A percentile compares a stretch with the other conserved stretches of the same genome.
phyloP scores from a whole-genome alignment of 345 rosid genomes.

The Lumnitzera littorea region DNA sequence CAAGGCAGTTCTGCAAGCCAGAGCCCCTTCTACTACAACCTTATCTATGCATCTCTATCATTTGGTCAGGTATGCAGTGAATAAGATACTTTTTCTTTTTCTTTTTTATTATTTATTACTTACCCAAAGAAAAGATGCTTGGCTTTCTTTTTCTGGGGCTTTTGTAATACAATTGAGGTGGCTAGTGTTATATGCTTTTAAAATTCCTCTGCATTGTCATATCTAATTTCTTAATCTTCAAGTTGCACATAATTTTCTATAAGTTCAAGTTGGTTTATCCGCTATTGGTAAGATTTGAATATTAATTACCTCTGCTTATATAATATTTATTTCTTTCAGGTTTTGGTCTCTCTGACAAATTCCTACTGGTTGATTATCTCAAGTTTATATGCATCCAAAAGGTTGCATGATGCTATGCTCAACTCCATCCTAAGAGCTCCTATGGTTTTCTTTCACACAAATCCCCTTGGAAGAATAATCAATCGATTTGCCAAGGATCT shows the following conservation, averaged over 20 bases:
- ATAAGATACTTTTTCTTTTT: background rate
- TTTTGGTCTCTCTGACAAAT: conserved; percentile 66
- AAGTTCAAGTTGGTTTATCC: background rate
- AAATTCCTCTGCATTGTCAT: too few relatives aligned
- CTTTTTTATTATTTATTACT: background rate
- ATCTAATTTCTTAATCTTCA: too few relatives aligned
- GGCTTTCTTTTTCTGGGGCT: too few relatives aligned
- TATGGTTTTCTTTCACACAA: conserved; percentile 94
- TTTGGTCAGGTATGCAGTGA: conserved; percentile 68
- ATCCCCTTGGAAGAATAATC: conserved; percentile 88
- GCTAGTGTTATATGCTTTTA: too few relatives aligned
- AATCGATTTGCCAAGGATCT: conserved; percentile 97
- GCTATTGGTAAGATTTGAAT: background rate
- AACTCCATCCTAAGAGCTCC: conserved; percentile 89
- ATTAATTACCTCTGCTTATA: background rate
- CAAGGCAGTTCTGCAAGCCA: conserved; percentile 41
- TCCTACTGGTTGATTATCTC: conserved; percentile 86
- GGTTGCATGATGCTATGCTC: conserved; percentile 93
- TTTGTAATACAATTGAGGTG: too few relatives aligned
- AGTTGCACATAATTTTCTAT: too few relatives aligned
- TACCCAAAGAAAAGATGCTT: background rate
- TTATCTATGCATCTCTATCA: conserved; percentile 61
- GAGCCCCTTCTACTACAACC: conserved; percentile 71
- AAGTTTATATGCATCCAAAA: conserved; percentile 86
- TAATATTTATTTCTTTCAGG: conserved; percentile 40